Base-by-base conservation (phyloP, 2,329 filamentous ascomycete genomes). In the Beauveria pseudobassiana region DNA sequence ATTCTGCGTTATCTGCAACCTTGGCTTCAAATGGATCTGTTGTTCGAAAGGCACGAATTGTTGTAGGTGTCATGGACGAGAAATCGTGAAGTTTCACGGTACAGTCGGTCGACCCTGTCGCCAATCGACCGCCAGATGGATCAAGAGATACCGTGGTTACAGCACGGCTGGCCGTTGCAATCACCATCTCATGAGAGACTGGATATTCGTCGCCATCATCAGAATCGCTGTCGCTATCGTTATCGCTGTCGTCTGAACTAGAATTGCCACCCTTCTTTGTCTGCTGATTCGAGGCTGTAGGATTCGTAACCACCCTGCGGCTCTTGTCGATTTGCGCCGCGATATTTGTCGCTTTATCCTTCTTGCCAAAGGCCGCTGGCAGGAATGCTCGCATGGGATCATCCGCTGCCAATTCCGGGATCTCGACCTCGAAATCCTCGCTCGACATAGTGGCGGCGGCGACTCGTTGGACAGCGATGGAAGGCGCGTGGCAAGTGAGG, bases 81-180 rank as follows among this genome's bases (percentile, higher is more conserved):
- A 99, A 96, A 72, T 99, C 93, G 76, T 97, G 92, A 20, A 99
- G 81, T 72, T 97, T 98, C 69, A 98, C 78, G 1, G 86, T 90
- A 74, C 92, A 96, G 75, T 99, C 95, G 64, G 88, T 89, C 5
- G 93, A 97, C 24, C 90, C 93, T n/a, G 91, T 95, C 53, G 93
- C 86, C 71, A 99, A 79, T 68, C 95, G 85, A 52, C 87, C 88
- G 12, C 95, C 95, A 0, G 92, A 87, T 0, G 90, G 87, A 75
- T 99, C 95, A 53, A 96, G 80, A 2, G 93, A 88, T 62, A 92
- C 82, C 0, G 90, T 88, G 7, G 93, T 97, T 48, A 98, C 85
- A 6, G 93, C 86, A 64, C 90, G 87, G 42, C 95, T 90, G 73
- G 99, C 95, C 16, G 93, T 96, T 76, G 96, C 96, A 71, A 98